phyloP scores from a whole-genome alignment of 441 rosid species.

The Brassica hybrid region DNA sequence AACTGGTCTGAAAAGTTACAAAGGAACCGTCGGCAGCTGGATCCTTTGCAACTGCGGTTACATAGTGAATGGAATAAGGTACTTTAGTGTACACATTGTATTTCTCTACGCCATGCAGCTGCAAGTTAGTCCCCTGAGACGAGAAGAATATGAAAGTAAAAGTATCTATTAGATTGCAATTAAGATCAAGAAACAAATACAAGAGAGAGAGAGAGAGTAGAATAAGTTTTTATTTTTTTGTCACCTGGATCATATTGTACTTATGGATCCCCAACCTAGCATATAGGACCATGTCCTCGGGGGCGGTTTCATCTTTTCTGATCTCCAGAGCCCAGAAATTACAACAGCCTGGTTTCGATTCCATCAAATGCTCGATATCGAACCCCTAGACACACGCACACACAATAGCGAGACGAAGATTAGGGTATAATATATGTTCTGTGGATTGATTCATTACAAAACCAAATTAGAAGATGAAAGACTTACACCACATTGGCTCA shows the following conservation, averaged over 20 bases:
- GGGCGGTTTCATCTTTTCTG: background rate
- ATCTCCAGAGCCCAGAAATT: background rate
- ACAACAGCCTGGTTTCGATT: background rate
- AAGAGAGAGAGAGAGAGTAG: background rate
- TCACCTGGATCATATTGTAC: background rate
- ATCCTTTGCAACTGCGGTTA: slow-evolving; percentile 1
- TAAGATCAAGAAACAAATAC: background rate
- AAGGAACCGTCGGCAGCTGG: background rate
- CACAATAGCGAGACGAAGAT: background rate
- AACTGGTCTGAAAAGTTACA: background rate
- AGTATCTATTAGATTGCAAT: background rate
- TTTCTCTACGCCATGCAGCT: background rate
- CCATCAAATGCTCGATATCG: background rate
- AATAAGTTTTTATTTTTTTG: background rate
- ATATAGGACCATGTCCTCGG: background rate
- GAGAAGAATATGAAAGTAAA: background rate
- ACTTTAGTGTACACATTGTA: background rate
- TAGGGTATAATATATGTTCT: background rate
- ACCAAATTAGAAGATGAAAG: background rate
- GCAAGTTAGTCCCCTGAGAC: background rate
- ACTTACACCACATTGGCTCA: background rate
- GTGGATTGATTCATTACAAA: background rate
- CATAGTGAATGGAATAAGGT: background rate
- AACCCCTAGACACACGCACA: background rate
- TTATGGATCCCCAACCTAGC: slow-evolving; percentile 3